Evolutionary conservation across 2,329 filamentous ascomycete genomes (phyloP), one percentile per base, ranked within the genome.

Genomic region (Cercospora citrullina): DNA sequence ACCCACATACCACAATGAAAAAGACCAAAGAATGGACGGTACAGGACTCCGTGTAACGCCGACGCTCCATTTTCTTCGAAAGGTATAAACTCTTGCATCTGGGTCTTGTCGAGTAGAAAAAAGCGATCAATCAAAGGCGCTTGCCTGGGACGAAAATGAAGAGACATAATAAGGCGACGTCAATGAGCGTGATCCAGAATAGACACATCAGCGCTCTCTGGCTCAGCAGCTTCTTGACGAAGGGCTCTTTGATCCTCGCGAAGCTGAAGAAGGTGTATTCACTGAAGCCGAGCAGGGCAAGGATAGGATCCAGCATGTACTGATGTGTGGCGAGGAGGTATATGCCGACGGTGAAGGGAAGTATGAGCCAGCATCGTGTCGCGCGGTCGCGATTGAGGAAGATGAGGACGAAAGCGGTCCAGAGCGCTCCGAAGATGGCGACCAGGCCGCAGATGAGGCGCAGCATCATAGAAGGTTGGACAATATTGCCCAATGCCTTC

Each of bases 221-320:
- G 72, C 88, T 89, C 65, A 99, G 86, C 21, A 98, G 88, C 76
- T 89, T 91, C 72, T 92, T 78, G 65, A 99, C 91, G 77, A 95
- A 99, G 0, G 93, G 92, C 80, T 99, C 95, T 65, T 91, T 89
- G 71, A 98, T 92, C 48, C 88, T 87, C 26, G 91, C 91, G 83
- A 96, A 97, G 80, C 90, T 91, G 85, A 97, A 94, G 61, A 96
- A 93, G 0, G 94, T 97, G 82, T 98, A 97, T 82, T 99, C 96
- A 83, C 94, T 97, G 79, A 90, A 90, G 39, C 94, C 94, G n/a
- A 91, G 79, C 21, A 98, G 85, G 4, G 93, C 95, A 79, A 98
- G 88, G 70, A 97, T 84, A 0, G 96, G 94, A 76, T 99, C 95
- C 62, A 99, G 88, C 72, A 93, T 93, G 82, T 98, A 99, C 79